Conservation (phyloP, 2,329 filamentous ascomycete species). For the Madurella mycetomatis region DNA sequence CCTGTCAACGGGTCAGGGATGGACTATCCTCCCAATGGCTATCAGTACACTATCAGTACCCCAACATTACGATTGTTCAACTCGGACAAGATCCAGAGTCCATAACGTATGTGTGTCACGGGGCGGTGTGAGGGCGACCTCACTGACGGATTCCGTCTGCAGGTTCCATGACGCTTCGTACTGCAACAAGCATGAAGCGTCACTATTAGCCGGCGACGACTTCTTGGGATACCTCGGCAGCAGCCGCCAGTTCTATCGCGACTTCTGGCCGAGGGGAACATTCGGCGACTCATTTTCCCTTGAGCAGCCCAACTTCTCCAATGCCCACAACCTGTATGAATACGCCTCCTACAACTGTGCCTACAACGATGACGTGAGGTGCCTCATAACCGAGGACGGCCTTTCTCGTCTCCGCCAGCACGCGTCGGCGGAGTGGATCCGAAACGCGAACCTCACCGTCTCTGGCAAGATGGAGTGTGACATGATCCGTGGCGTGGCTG, state of each 20-base stretch:
- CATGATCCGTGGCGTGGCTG: constrained; percentile 47
- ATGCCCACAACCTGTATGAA: constrained; percentile 53
- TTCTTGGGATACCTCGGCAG: background rate
- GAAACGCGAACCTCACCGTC: constrained; percentile 54
- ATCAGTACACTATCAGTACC: constrained; percentile 83
- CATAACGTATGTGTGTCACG: constrained; percentile 34
- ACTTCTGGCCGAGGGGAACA: constrained; percentile 33
- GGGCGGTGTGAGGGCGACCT: too few relatives aligned
- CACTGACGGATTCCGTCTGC: background rate
- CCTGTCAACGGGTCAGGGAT: constrained; percentile 46
- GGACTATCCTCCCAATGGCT: constrained; percentile 67
- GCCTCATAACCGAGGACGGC: constrained; percentile 42
- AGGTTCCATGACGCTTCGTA: constrained; percentile 38
- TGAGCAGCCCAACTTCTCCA: constrained; percentile 38
- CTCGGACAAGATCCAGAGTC: constrained; percentile 40
- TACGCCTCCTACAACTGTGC: constrained; percentile 50
- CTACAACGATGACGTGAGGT: constrained; percentile 45
- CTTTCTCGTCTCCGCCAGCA: constrained; percentile 55
- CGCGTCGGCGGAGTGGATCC: constrained; percentile 59
- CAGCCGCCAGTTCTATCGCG: constrained; percentile 38
- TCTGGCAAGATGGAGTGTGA: constrained; percentile 41
- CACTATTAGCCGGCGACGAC: constrained; percentile 27
- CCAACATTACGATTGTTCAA: constrained; percentile 57
- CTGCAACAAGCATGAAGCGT: constrained; percentile 37
- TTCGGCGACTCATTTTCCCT: constrained; percentile 38